phyloP scores from a whole-genome alignment of 1,139 yeast genomes.

The Yamadazyma aaseri region DNA sequence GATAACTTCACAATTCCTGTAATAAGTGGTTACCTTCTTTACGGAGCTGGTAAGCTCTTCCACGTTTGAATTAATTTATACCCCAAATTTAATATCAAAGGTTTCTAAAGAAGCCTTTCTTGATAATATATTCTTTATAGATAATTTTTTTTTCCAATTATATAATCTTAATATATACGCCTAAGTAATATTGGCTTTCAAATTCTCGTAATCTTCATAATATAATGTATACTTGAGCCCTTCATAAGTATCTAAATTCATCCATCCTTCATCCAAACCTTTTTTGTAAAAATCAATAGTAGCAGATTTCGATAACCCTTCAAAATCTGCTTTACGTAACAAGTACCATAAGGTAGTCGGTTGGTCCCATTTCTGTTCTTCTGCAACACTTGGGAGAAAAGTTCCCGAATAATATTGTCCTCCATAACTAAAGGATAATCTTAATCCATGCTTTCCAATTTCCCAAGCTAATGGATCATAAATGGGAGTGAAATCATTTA shows the following conservation, averaged over 20 bases:
- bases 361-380: slow-evolving; percentile 85
- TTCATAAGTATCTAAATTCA: slow-evolving; percentile 36
- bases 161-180: too few relatives aligned
- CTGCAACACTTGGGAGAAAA: slow-evolving; percentile 85
- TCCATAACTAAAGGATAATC: slow-evolving; percentile 45
- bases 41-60: slow-evolving; percentile 34
- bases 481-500: slow-evolving; percentile 58
- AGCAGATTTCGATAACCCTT: slow-evolving; percentile 16
- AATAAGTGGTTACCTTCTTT: slow-evolving; percentile 65
- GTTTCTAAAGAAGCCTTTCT: too few relatives aligned
- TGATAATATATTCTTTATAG: too few relatives aligned
- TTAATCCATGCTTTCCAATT: slow-evolving; percentile 80
- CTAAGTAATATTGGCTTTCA: neutral
- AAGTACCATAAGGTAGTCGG: slow-evolving; percentile 68
- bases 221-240: slow-evolving; percentile 29
- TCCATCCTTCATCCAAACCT: slow-evolving; percentile 36
- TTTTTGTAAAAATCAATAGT: slow-evolving; percentile 26
- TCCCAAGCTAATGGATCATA: slow-evolving; percentile 66
- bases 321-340: slow-evolving; percentile 64
- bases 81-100: too few relatives aligned
- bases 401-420: slow-evolving; percentile 61
- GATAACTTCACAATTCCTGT: slow-evolving; percentile 95
- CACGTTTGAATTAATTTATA: slow-evolving; percentile 17
- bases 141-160: too few relatives aligned
- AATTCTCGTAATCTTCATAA: neutral